Evolutionary conservation across 805 yeast species (phyloP).

Genomic region (Saccharomycodes ludwigii): DNA sequence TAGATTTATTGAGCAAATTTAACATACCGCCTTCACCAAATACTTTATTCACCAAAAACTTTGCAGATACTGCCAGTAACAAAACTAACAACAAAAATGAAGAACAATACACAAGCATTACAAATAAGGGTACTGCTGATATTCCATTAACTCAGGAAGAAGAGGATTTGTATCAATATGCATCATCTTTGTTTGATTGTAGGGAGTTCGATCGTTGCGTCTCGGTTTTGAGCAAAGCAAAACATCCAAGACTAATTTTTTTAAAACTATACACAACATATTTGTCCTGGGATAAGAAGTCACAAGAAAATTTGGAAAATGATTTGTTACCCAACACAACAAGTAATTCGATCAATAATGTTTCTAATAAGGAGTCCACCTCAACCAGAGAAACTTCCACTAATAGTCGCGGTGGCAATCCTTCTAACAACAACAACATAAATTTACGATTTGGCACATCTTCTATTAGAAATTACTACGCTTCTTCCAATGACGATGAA

Average conservation of each 20-base stretch:
- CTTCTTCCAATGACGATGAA: neutral
- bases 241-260: conserved; percentile 48
- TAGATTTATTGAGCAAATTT: too few relatives aligned
- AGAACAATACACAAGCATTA: conserved; percentile 1
- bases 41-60: neutral
- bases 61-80: neutral
- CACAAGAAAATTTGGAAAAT: conserved; percentile 62
- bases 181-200: conserved; percentile 63
- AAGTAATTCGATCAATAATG: too few relatives aligned
- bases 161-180: conserved; percentile 40
- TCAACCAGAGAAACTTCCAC: neutral
- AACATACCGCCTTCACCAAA: too few relatives aligned
- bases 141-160: conserved; percentile 20
- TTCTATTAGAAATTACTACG: neutral
- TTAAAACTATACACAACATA: conserved; percentile 56
- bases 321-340: too few relatives aligned
- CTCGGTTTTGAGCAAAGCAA: conserved; percentile 38
- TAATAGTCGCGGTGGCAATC: neutral
- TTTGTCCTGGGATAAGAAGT: conserved; percentile 65
- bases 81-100: neutral
- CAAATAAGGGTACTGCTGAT: neutral
- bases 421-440: too few relatives aligned
- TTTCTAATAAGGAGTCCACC: too few relatives aligned
- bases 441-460: neutral
- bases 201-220: conserved; percentile 79